Evolutionary conservation across 179 eudicot genomes (phyloP).

Genomic region (Actinidia polygama): DNA sequence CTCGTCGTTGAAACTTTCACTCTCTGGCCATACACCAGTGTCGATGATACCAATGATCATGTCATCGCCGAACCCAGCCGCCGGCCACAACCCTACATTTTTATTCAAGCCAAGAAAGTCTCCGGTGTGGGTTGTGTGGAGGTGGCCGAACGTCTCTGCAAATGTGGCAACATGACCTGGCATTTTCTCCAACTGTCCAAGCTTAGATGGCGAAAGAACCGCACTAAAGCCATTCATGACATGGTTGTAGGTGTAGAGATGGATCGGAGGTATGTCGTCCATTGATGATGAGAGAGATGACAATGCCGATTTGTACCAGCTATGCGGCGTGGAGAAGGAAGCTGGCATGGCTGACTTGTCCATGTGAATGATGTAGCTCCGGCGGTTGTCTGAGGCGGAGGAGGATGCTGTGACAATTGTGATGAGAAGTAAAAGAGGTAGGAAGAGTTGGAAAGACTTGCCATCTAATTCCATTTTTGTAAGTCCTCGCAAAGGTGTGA

Average conservation of each 20-base stretch:
- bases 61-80: background rate
- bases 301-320: background rate
- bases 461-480: background rate
- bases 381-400: background rate
- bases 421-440: background rate
- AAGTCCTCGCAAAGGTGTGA: conserved; percentile 8
- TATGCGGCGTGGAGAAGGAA: background rate
- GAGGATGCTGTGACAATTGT: background rate
- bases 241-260: background rate
- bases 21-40: background rate
- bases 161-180: background rate
- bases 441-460: background rate
- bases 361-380: background rate
- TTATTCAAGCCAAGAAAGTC: background rate
- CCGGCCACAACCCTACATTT: background rate
- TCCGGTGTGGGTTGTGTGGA: background rate
- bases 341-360: background rate
- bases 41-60: background rate
- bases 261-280: too few species aligned
- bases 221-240: background rate
- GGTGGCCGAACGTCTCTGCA: background rate
- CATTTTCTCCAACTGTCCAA: background rate
- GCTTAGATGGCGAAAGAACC: background rate
- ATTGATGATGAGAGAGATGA: background rate
- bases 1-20: background rate